These are phyloP conservation scores for Chlorella sp. DNA, from an alignment of 139 green algal species.

Conservation along the genomic window DNA sequence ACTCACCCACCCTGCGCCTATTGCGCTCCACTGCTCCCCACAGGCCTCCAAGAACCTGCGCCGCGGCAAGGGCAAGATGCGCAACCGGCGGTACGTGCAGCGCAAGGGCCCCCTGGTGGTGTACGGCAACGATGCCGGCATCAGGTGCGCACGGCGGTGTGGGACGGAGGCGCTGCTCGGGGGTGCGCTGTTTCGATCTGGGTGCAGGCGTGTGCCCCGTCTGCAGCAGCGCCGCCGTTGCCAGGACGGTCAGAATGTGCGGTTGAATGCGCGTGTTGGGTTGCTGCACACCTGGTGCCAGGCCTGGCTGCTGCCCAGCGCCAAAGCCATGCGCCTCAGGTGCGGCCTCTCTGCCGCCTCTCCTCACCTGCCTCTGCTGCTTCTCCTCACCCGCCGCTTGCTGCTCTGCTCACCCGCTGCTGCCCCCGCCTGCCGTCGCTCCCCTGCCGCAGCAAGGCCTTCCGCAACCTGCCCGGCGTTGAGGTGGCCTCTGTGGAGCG, in stretches of 20 bases:
- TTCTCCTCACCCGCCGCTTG: neutral
- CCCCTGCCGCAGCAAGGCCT: slow-evolving; percentile 70
- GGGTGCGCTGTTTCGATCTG: too few species aligned
- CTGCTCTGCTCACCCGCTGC: neutral
- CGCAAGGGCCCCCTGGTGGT: slow-evolving; percentile 96
- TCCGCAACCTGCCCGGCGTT: slow-evolving; percentile 97
- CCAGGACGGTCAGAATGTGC: too few species aligned
- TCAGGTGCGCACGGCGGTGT: slow-evolving; percentile 40
- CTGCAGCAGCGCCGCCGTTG: too few species aligned
- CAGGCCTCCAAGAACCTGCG: slow-evolving; percentile 50
- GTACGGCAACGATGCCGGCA: slow-evolving; percentile 85
- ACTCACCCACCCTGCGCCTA: neutral
- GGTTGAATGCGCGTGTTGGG: too few species aligned
- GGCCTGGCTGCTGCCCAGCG: too few species aligned
- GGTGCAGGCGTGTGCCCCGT: too few species aligned
- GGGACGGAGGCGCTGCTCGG: too few species aligned
- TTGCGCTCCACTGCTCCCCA: neutral
- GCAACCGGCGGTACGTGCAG: slow-evolving; percentile 95
- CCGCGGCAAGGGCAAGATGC: slow-evolving; percentile 97
- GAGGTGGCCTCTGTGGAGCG: slow-evolving; percentile 87
- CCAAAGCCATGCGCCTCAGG: too few species aligned
- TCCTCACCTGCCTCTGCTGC: neutral
- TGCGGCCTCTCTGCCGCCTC: neutral
- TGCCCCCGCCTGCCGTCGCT: neutral
- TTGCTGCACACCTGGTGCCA: too few species aligned